Conservation (phyloP, 2,329 filamentous ascomycete species). For the Zalaria sp. region DNA sequence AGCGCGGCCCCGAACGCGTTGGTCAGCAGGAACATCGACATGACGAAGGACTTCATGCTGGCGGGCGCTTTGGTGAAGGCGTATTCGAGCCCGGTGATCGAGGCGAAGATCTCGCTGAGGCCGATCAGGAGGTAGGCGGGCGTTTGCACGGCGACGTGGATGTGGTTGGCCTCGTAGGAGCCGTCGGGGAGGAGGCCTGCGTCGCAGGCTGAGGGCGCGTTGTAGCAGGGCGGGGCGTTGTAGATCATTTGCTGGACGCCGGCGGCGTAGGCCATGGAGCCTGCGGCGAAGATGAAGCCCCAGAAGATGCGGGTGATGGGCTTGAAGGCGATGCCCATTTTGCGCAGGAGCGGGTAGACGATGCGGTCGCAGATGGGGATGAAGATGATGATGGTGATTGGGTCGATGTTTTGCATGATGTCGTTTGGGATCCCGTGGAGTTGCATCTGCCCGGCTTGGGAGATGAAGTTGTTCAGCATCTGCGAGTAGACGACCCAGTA, state of each 20-base stretch:
- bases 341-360: conserved; percentile 31
- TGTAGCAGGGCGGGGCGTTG: conserved; percentile 37
- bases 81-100: conserved; percentile 32
- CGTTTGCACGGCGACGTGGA: conserved; percentile 31
- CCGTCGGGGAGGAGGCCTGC: conserved; percentile 18
- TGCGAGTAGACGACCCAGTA: conserved; percentile 30
- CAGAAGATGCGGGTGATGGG: conserved; percentile 41
- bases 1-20: conserved; percentile 45
- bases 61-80: conserved; percentile 33
- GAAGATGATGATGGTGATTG: conserved; percentile 30
- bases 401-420: conserved; percentile 33
- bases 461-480: conserved; percentile 26
- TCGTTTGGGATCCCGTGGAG: conserved; percentile 33
- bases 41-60: conserved; percentile 34
- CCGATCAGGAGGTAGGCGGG: conserved; percentile 33
- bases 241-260: conserved; percentile 44
- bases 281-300: conserved; percentile 38
- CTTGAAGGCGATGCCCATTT: conserved; percentile 23
- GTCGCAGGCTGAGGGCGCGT: conserved; percentile 23
- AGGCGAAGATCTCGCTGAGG: conserved; percentile 31
- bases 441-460: conserved; percentile 32
- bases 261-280: conserved; percentile 41
- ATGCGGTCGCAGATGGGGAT: conserved; percentile 31
- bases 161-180: conserved; percentile 22
- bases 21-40: conserved; percentile 46